A percentile compares a stretch with the other conserved stretches of the same genome.
These are phyloP conservation scores for Xerocomus minutiporus DNA, from an alignment of 1,284 basidiomycete genomes.

Conservation along the genomic window DNA sequence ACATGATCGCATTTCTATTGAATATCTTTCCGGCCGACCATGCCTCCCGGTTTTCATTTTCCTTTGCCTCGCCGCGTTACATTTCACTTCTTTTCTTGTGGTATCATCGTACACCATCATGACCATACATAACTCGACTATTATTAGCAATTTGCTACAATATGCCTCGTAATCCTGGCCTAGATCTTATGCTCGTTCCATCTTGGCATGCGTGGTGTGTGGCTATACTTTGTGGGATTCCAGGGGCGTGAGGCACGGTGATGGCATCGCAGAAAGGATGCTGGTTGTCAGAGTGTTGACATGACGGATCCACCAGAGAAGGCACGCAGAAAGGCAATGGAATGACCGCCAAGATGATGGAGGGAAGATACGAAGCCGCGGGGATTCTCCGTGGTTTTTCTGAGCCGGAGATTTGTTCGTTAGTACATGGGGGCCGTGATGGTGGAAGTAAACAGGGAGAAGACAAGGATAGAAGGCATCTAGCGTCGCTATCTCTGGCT, in stretches of 20 bases:
- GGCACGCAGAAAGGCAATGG: neutral
- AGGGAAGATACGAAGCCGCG: neutral
- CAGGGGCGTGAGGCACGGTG: neutral
- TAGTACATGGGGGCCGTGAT: too few species aligned
- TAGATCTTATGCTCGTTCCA: neutral
- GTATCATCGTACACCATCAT: neutral
- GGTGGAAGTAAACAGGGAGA: too few species aligned
- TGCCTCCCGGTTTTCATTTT: neutral
- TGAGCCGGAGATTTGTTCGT: too few species aligned
- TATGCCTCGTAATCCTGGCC: conserved; percentile 17
- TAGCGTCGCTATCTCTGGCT: too few species aligned
- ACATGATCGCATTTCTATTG: conserved; percentile 32
- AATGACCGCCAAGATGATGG: neutral
- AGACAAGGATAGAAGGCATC: too few species aligned
- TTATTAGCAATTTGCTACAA: conserved; percentile 19
- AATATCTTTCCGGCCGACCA: conserved; percentile 10
- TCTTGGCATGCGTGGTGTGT: conserved; percentile 14
- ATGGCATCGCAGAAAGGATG: conserved; percentile 6
- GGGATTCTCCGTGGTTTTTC: neutral
- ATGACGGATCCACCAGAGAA: conserved; percentile 14
- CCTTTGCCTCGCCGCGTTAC: neutral
- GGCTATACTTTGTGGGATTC: neutral
- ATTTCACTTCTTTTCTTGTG: conserved; percentile 16
- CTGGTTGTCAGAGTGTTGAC: conserved; percentile 3
- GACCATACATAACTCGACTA: conserved; percentile 18